A percentile compares a stretch with the other conserved stretches of the same genome.
Evolutionary conservation across 805 yeast species (phyloP).

Genomic region (Ogataea glucozyma): DNA sequence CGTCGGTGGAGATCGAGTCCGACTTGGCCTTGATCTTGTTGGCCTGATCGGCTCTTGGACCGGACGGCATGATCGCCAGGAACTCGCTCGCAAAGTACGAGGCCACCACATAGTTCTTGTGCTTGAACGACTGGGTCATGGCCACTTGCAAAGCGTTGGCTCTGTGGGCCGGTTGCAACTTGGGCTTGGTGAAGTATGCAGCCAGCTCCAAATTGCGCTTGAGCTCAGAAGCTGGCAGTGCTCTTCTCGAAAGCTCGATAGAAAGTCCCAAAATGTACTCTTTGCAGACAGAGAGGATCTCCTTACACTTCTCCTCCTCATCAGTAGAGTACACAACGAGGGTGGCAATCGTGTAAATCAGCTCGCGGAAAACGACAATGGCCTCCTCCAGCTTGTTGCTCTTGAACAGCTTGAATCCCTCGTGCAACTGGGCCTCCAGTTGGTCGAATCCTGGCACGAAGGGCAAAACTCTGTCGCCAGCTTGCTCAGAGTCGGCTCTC

Average conservation of each 20-base stretch:
- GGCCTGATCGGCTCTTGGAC: constrained; percentile 88
- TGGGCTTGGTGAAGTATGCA: constrained; percentile 88
- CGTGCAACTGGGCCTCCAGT: constrained; percentile 60
- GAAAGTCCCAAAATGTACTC: constrained; percentile 92
- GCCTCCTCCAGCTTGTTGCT: constrained; percentile 83
- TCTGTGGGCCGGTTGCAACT: constrained; percentile 79
- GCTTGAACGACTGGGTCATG: constrained; percentile 86
- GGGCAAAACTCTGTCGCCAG: constrained; percentile 55
- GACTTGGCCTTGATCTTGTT: constrained; percentile 77
- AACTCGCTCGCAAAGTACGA: constrained; percentile 87
- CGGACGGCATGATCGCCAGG: constrained; percentile 65
- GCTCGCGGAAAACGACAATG: constrained; percentile 72
- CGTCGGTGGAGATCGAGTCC: constrained; percentile 80
- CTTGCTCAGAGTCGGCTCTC: constrained; percentile 63
- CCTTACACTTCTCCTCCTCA: constrained; percentile 74
- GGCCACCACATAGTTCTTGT: constrained; percentile 86
- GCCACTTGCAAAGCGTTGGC: constrained; percentile 92
- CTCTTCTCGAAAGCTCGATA: constrained; percentile 86
- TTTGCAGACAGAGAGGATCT: constrained; percentile 70
- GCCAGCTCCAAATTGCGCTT: constrained; percentile 93
- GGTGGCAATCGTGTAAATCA: constrained; percentile 73
- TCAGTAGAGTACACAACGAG: constrained; percentile 70
- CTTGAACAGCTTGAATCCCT: constrained; percentile 81
- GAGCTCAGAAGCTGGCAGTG: constrained; percentile 65
- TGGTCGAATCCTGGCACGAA: constrained; percentile 70